phyloP scores from a whole-genome alignment of 108 stramenopile genomes.

The Skeletonema menzelii region DNA sequence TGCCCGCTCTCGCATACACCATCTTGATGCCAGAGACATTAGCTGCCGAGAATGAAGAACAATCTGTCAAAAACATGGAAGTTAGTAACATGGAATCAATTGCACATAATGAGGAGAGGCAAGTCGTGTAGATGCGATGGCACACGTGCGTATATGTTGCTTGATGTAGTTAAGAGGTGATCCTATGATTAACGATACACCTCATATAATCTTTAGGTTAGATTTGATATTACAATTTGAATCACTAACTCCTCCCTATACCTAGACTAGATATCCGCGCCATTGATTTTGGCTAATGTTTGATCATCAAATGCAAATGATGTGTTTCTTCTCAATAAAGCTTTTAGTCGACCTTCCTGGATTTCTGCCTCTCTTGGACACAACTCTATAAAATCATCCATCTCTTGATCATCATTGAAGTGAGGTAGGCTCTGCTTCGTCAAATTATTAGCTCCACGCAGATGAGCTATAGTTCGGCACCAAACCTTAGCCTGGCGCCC shows the following conservation, averaged over 20 bases:
- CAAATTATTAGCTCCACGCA: constrained; percentile 55
- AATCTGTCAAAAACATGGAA: background rate
- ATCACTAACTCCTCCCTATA: background rate
- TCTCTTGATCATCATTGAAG: constrained; percentile 60
- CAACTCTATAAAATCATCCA: constrained; percentile 9
- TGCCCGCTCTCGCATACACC: constrained; percentile 74
- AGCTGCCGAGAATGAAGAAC: background rate
- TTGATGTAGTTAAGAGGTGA: background rate
- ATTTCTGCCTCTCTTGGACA: constrained; percentile 1
- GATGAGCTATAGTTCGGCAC: constrained; percentile 73
- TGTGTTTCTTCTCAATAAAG: background rate
- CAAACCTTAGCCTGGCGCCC: constrained; percentile 58
- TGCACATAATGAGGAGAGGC: background rate
- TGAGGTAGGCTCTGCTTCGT: constrained; percentile 53
- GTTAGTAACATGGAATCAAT: background rate
- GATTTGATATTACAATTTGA: no score
- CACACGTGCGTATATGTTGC: background rate
- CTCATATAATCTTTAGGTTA: no score
- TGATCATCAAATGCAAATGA: background rate
- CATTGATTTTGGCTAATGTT: background rate
- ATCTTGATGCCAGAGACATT: constrained; percentile 87
- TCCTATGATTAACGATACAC: no score
- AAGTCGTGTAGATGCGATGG: background rate
- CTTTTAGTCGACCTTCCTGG: background rate
- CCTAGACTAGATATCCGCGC: background rate